Evolutionary conservation across 805 yeast genomes (phyloP).

Genomic region (Lachancea waltii): DNA sequence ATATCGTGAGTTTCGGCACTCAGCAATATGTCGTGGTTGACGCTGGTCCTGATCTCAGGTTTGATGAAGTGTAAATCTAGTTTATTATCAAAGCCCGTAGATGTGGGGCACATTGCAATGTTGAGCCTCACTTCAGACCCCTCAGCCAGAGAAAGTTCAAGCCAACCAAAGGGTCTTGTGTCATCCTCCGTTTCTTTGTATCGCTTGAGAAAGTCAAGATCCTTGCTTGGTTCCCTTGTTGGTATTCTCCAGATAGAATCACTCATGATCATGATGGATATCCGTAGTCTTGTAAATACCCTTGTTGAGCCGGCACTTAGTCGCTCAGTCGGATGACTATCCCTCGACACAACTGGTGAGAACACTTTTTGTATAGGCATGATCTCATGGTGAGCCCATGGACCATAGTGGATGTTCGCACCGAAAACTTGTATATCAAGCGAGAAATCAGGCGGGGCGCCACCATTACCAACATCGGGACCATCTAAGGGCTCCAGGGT

Average conservation of each 20-base stretch:
- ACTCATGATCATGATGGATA: slow-evolving; percentile 54
- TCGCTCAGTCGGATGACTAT: slow-evolving; percentile 40
- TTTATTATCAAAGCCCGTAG: slow-evolving; percentile 49
- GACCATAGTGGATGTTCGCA: slow-evolving; percentile 78
- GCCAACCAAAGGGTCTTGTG: slow-evolving; percentile 82
- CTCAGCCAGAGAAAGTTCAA: slow-evolving; percentile 58
- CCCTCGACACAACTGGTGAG: slow-evolving; percentile 60
- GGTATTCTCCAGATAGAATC: slow-evolving; percentile 71
- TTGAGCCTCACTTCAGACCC: slow-evolving; percentile 45
- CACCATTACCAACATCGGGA: slow-evolving; percentile 54
- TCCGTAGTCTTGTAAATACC: slow-evolving; percentile 47
- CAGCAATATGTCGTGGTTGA: slow-evolving; percentile 78
- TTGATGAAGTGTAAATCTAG: slow-evolving; percentile 41
- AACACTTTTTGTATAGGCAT: slow-evolving; percentile 55
- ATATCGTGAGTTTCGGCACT: slow-evolving; percentile 53
- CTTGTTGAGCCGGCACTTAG: slow-evolving; percentile 48
- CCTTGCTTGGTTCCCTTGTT: slow-evolving; percentile 77
- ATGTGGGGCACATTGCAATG: slow-evolving; percentile 48
- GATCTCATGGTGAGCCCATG: slow-evolving; percentile 92
- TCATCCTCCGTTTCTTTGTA: slow-evolving; percentile 31
- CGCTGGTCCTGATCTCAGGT: slow-evolving; percentile 71
- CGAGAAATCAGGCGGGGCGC: slow-evolving; percentile 54
- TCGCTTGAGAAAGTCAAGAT: slow-evolving; percentile 37
- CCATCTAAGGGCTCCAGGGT: slow-evolving; percentile 34
- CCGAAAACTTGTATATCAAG: slow-evolving; percentile 50